Evolutionary conservation across 2,329 filamentous ascomycete species (phyloP), one percentile per base, ranked within the genome.

Genomic region (Cladosporium sp.): DNA sequence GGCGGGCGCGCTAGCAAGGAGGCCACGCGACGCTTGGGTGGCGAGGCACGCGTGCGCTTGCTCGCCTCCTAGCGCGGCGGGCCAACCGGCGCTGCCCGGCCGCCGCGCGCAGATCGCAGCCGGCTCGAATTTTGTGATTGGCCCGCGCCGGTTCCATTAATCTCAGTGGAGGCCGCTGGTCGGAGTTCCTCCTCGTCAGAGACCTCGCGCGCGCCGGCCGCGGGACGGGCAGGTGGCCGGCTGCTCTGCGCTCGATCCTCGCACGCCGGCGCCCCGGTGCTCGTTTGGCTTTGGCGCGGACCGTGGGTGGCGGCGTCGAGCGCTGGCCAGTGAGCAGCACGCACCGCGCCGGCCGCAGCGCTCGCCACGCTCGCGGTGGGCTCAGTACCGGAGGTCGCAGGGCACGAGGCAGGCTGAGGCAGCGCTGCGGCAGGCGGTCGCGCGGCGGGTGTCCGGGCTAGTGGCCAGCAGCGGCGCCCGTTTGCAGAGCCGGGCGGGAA

Each of bases 131-230:
- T 50, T 50, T 50, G 2, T 50, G 48, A 50, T 50, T 50, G 48
- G 48, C 18, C 19, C n/a, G 16, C n/a, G 7, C 32, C 32, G 31
- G 48, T 50, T 43, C 48, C 32, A 50, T 50, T 50, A 50, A 50
- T 50, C 38, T 43, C 40, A 50, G 48, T 50, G 48, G 48, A 50
- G 48, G 48, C 43, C 48, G 43, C 38, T 28, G 5, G 22, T 28
- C 22, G 7, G 3, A 28, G 48, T 28, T n/a, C n/a, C n/a, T n/a
- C n/a, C n/a, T n/a, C 22, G 22, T 28, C 22, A 28, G 22, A 28
- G 5, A 28, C 22, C 7, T 28, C 4, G 22, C 4, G 22, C 33
- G 16, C 32, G 40, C 48, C 40, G 48, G 48, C 16, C 35, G 48
- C 14, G 16, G 16, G 31, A 40, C 40, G 48, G 48, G 10, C 35